Conservation (phyloP, 192 early-diverging fungal genomes). For the Linnemannia schmuckeri region DNA sequence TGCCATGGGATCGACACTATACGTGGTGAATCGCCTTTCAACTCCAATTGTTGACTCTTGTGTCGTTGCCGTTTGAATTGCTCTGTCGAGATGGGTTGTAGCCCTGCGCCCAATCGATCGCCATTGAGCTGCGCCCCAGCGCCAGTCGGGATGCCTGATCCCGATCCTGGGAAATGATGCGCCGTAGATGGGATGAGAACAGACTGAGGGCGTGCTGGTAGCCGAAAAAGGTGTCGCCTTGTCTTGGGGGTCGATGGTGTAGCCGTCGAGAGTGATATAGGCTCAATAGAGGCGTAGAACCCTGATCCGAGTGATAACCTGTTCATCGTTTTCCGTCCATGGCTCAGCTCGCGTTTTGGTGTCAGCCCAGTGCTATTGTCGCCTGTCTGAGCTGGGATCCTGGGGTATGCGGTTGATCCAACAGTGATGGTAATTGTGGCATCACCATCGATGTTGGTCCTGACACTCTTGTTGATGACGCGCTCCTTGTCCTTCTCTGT, state of each 20-base stretch:
- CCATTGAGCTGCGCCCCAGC: background rate
- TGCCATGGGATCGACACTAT: conserved; percentile 22
- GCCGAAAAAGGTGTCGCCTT: conserved; percentile 19
- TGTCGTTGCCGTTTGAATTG: conserved; percentile 24
- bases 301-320: conserved; percentile 39
- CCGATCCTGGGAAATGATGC: background rate
- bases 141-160: background rate
- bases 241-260: conserved; percentile 31
- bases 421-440: background rate
- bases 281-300: conserved; percentile 45
- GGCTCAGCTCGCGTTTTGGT: conserved; percentile 21
- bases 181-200: conserved; percentile 31
- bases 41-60: conserved; percentile 29
- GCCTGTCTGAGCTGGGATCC: background rate
- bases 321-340: conserved; percentile 22
- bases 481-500: conserved; percentile 11
- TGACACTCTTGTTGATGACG: conserved; percentile 23
- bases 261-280: conserved; percentile 23
- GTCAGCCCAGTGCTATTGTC: background rate
- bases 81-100: conserved; percentile 1
- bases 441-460: conserved; percentile 35
- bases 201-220: conserved; percentile 39
- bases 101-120: background rate
- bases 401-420: background rate
- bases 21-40: background rate